Base-by-base conservation (phyloP, 2,329 filamentous ascomycete genomes). In the Penicillium capsulatum region DNA sequence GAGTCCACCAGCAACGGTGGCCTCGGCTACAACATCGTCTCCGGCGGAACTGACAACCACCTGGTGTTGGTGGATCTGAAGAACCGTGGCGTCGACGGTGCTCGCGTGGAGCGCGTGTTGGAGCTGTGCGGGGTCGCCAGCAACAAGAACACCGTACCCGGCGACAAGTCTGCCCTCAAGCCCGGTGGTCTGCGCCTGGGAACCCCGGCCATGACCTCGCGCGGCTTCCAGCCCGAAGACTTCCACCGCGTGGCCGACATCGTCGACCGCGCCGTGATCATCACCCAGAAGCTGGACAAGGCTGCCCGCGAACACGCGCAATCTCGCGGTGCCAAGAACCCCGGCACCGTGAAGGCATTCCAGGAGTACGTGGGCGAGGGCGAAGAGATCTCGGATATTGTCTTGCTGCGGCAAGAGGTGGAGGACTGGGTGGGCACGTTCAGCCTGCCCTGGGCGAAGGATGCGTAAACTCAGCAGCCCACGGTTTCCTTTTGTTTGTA, bases 311-410 rank as follows among this genome's bases (percentile, higher is more conserved):
- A 90, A 76, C 84, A 91, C 61, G 79, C 94, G 47, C 88, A 97
- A 73, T 76, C 68, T 43, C 75, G 77, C 49, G 80, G 96, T 19
- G 89, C 88, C 63, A 96, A 96, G 81, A 87, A 92, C 71, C 88
- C 87, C 54, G 95, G 94, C 78, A 96, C 91, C 77, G 84, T 94
- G 66, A 97, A 97, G 81, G 92, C 96, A 72, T 97, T 97, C 82
- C 86, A 89, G 74, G 82, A 82, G 59, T 91, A 87, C 75, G 84
- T 95, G 38, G 81, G 86, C 36, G 67, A 86, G 80, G 73, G 77
- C 51, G 90, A 91, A 54, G 80, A 86, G 64, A 77, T 94, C 41
- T 71, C 80, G 35, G 86, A 91, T 73, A 91, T 98, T 72, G 84
- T 86, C 62, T 78, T 79, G 54, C 75, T 96, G 64, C 84, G 83